phyloP scores from a whole-genome alignment of 768 basidiomycete genomes.

The Amanita subjunquillea region DNA sequence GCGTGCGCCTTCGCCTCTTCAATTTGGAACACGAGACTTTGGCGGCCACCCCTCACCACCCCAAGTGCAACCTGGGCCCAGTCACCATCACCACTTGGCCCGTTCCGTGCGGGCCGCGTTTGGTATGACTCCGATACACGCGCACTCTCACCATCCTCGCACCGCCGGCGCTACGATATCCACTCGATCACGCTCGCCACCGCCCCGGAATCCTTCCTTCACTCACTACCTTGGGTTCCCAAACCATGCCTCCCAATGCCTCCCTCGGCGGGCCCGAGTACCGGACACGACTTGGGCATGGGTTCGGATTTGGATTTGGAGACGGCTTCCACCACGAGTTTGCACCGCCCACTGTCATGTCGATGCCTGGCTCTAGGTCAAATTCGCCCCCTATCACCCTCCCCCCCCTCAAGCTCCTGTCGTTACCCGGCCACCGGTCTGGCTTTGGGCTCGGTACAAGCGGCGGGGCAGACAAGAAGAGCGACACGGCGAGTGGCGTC shows the following conservation, averaged over 20 bases:
- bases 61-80: slow-evolving; percentile 10
- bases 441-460: not conserved
- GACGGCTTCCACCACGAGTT: slow-evolving; percentile 1
- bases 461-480: slow-evolving; percentile 1
- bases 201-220: slow-evolving; percentile 28
- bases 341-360: slow-evolving; percentile 13
- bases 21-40: slow-evolving; percentile 16
- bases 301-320: slow-evolving; percentile 10
- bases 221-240: slow-evolving; percentile 9
- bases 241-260: slow-evolving; percentile 12
- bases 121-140: slow-evolving; percentile 80
- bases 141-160: slow-evolving; percentile 3
- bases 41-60: not conserved
- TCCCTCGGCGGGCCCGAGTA: slow-evolving; percentile 5
- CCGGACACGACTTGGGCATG: slow-evolving; percentile 3
- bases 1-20: slow-evolving; percentile 49
- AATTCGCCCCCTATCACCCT: slow-evolving; percentile 63
- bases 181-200: slow-evolving; percentile 3
- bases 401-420: slow-evolving; percentile 48
- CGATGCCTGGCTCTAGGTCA: slow-evolving; percentile 52
- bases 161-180: not conserved
- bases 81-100: slow-evolving; percentile 52
- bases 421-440: slow-evolving; percentile 7
- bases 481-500: not conserved
- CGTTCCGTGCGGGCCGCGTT: slow-evolving; percentile 83